phyloP scores from a whole-genome alignment of 1,284 basidiomycete genomes.

The Moesziomyces globuligerus region DNA sequence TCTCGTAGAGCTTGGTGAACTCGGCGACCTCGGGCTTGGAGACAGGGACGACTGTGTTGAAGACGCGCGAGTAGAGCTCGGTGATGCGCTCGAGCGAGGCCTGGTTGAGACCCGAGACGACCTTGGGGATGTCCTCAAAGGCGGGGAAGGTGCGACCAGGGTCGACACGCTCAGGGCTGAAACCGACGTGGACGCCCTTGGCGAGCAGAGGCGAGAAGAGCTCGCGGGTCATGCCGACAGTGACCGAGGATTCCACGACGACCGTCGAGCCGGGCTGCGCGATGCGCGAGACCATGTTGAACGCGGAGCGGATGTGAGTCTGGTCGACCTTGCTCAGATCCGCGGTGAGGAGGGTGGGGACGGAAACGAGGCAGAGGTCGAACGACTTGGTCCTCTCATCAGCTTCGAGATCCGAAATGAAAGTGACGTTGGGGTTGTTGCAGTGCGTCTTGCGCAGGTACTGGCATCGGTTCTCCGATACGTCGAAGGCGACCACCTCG shows the following conservation, averaged over 20 bases:
- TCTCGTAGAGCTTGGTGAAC: constrained; percentile 42
- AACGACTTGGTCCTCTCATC: constrained; percentile 23
- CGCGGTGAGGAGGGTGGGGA: constrained; percentile 31
- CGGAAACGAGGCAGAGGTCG: constrained; percentile 36
- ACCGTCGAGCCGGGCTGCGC: constrained; percentile 34
- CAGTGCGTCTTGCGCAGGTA: constrained; percentile 22
- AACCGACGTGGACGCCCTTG: constrained; percentile 27
- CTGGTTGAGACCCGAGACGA: constrained; percentile 26
- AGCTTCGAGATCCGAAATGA: constrained; percentile 24
- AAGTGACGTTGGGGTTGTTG: constrained; percentile 34
- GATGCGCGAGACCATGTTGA: constrained; percentile 23
- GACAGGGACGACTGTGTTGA: constrained; percentile 32
- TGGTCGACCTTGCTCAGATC: constrained; percentile 20
- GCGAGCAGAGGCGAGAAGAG: constrained; percentile 26
- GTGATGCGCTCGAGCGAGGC: constrained; percentile 24
- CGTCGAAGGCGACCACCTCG: constrained; percentile 36
- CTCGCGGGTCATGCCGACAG: constrained; percentile 36
- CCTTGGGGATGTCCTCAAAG: constrained; percentile 40
- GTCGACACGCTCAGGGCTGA: constrained; percentile 38
- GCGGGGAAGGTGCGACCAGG: constrained; percentile 32
- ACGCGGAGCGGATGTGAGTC: constrained; percentile 28
- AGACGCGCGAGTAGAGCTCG: constrained; percentile 26
- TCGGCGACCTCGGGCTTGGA: constrained; percentile 32
- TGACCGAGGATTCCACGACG: constrained; percentile 33
- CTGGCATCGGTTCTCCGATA: constrained; percentile 23